Evolutionary conservation across 140 eudicot genomes (phyloP), one percentile per base, ranked within the genome.

Genomic region (Ambrosia hybrid): DNA sequence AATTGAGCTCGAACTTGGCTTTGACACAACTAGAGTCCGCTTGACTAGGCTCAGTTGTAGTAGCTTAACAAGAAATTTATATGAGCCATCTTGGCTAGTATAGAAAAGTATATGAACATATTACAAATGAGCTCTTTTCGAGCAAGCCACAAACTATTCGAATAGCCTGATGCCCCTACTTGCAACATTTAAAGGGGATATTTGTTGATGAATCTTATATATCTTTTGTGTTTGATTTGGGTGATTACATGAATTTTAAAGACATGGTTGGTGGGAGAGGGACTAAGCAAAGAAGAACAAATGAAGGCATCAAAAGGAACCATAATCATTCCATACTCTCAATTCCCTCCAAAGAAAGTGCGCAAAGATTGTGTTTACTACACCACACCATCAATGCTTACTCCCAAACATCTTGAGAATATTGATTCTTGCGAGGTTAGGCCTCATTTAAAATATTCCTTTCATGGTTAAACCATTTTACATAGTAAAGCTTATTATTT

Each of bases 371-470:
- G 89, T 80, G 60, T 70, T 14, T 90, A 90, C 84, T 64, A 63
- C 68, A 80, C 86, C 73, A 85, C 95, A 4, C 96, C 96, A 9
- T 82, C 95, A 68, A 81, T 90, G 88, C 48, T 83, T 56, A 73
- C 86, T 79, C 96, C 96, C 6, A 62, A 68, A n/a, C 55, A 79
- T 41, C 83, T 90, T 37, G 74, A 72, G 43, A 90, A 90, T 73
- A 58, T 90, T 16, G 86, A 90, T 70, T 76, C 96, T 65, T 90
- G 96, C 70, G 96, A 90, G 96, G 96, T 89, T 36, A 15, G 81
- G 17, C 62, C 13, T 0, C 37, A 16, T 57, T 57, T 38, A 46
- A 11, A 17, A 12, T 59, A 3, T 30, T 11, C 3, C 9, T 1
- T 0, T 59, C 12, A 59, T 21, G 43, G 65, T 59, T 65, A 6